Conservation (phyloP, 2,329 filamentous ascomycete species). For the Phyllosticta citriasiana region DNA sequence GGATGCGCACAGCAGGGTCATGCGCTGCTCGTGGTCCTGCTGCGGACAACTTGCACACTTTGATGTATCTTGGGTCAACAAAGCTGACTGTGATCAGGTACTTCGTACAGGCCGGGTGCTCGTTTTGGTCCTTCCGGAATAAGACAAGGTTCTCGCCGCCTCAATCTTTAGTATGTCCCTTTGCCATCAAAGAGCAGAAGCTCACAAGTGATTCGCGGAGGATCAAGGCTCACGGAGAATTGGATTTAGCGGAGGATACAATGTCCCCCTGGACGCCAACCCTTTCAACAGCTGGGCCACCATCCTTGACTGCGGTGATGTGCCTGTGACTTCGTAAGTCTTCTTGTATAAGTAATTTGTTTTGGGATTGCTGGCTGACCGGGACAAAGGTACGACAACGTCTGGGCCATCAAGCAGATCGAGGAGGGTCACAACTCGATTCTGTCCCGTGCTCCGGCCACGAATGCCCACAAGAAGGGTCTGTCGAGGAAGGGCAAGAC, state of each 20-base stretch:
- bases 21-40: neutral
- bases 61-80: neutral
- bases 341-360: neutral
- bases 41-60: neutral
- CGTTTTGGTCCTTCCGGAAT: slow-evolving; percentile 79
- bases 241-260: slow-evolving; percentile 67
- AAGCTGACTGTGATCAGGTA: slow-evolving; percentile 34
- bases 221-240: slow-evolving; percentile 40
- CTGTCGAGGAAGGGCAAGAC: slow-evolving; percentile 65
- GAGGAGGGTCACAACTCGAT: slow-evolving; percentile 75
- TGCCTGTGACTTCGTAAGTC: slow-evolving; percentile 70
- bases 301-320: slow-evolving; percentile 74
- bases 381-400: slow-evolving; percentile 61
- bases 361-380: neutral
- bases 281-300: slow-evolving; percentile 75
- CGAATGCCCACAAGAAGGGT: slow-evolving; percentile 55
- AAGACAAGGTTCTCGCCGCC: slow-evolving; percentile 71
- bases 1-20: neutral
- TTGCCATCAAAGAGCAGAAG: slow-evolving; percentile 10
- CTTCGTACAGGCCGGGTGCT: slow-evolving; percentile 73
- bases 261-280: slow-evolving; percentile 69
- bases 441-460: slow-evolving; percentile 59
- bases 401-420: slow-evolving; percentile 72
- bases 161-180: slow-evolving; percentile 70
- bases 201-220: slow-evolving; percentile 13